phyloP scores from a whole-genome alignment of 1,284 basidiomycete species.

The Malassezia arunalokei region DNA sequence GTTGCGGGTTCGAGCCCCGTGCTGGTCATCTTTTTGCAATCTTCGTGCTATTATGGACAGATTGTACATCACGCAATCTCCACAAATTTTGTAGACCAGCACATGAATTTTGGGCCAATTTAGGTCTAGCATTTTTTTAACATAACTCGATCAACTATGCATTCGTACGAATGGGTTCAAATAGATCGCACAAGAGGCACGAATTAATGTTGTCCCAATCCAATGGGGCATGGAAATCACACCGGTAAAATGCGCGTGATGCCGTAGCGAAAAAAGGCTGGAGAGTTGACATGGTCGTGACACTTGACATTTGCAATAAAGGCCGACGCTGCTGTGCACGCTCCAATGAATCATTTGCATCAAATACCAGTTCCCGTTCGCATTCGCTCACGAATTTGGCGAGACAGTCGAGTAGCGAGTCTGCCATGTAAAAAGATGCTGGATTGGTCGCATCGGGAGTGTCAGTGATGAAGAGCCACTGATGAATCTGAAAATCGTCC shows the following conservation, averaged over 20 bases:
- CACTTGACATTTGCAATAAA: neutral
- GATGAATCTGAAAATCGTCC: conserved; percentile 97
- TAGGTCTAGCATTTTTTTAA: no score
- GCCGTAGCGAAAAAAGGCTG: conserved; percentile 15
- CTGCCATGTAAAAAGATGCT: conserved; percentile 67
- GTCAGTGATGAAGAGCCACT: conserved; percentile 98
- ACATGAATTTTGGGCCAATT: no score
- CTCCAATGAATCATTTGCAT: neutral
- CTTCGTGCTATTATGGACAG: no score
- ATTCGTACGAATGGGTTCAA: conserved; percentile 12
- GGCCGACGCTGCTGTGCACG: neutral
- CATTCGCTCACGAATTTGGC: neutral
- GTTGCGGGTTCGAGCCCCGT: conserved; percentile 24
- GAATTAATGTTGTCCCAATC: conserved; percentile 21
- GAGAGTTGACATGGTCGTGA: conserved; percentile 4
- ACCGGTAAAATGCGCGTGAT: conserved; percentile 10
- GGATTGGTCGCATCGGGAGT: conserved; percentile 88
- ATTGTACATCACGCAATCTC: no score
- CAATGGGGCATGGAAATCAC: neutral
- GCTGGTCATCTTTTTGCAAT: conserved; percentile 18
- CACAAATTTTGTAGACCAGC: no score
- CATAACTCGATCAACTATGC: neutral
- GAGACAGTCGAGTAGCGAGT: conserved; percentile 65
- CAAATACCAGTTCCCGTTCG: neutral
- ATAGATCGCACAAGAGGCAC: conserved; percentile 24